Evolutionary conservation across 2,329 filamentous ascomycete genomes (phyloP).

Genomic region (Pestalotiopsis fici): DNA sequence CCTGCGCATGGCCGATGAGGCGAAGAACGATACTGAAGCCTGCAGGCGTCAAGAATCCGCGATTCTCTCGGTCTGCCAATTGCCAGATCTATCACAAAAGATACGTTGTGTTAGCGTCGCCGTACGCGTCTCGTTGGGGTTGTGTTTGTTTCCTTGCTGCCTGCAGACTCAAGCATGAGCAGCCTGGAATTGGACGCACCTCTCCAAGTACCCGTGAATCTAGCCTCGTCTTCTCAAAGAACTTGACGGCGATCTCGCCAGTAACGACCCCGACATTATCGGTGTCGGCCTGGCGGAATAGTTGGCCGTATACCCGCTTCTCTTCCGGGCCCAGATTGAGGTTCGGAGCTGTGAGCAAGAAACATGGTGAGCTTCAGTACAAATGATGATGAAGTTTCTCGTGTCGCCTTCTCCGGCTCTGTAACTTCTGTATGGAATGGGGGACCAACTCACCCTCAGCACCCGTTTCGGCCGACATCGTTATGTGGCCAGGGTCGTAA

Average conservation of each 20-base stretch:
- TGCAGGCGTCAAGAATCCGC: constrained; percentile 86
- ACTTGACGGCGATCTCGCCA: constrained; percentile 92
- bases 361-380: constrained; percentile 16
- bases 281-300: constrained; percentile 90
- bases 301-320: constrained; percentile 89
- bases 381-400: background rate
- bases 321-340: constrained; percentile 89
- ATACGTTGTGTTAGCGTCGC: constrained; percentile 23
- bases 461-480: constrained; percentile 29
- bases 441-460: constrained; percentile 17
- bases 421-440: background rate
- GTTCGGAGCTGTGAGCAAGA: constrained; percentile 57
- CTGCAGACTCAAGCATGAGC: background rate
- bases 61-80: constrained; percentile 95
- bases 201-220: constrained; percentile 85
- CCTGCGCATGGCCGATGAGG: constrained; percentile 94
- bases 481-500: constrained; percentile 26
- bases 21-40: constrained; percentile 92
- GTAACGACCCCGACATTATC: constrained; percentile 93
- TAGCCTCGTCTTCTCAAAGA: constrained; percentile 95
- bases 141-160: background rate
- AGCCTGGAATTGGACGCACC: constrained; percentile 50
- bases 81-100: constrained; percentile 83
- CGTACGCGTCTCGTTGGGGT: background rate
- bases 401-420: background rate